phyloP scores from a whole-genome alignment of 768 basidiomycete species.

The Clathrus columnatus region DNA sequence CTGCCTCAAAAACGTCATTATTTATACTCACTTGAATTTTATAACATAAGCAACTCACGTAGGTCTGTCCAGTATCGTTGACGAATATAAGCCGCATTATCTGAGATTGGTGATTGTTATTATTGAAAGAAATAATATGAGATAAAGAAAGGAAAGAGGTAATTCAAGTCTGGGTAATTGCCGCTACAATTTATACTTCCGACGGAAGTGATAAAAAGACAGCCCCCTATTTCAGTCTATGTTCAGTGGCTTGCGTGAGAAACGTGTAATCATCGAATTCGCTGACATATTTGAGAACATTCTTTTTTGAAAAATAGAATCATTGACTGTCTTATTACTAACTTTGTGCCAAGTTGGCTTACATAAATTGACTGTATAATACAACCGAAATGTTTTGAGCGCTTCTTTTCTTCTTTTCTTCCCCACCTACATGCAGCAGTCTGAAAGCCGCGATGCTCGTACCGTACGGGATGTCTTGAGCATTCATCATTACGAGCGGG shows the following conservation, averaged over 20 bases:
- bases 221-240: too few relatives aligned
- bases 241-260: too few relatives aligned
- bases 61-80: conserved; percentile 56
- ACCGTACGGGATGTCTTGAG: conserved; percentile 33
- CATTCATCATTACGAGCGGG: conserved; percentile 54
- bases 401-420: neutral
- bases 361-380: too few relatives aligned
- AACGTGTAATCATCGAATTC: too few relatives aligned
- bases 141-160: neutral
- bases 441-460: conserved; percentile 66
- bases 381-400: too few relatives aligned
- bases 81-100: conserved; percentile 66
- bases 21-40: conserved; percentile 24
- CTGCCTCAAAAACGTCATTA: conserved; percentile 21
- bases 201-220: too few relatives aligned
- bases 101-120: neutral
- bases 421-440: conserved; percentile 21
- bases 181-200: neutral
- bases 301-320: too few relatives aligned
- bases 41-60: conserved; percentile 18
- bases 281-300: too few relatives aligned
- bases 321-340: too few relatives aligned
- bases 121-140: neutral
- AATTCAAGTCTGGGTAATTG: too few relatives aligned
- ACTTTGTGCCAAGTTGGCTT: too few relatives aligned